Evolutionary conservation across 352 stramenopile genomes (phyloP).

Genomic region (Phytophthora rubi): DNA sequence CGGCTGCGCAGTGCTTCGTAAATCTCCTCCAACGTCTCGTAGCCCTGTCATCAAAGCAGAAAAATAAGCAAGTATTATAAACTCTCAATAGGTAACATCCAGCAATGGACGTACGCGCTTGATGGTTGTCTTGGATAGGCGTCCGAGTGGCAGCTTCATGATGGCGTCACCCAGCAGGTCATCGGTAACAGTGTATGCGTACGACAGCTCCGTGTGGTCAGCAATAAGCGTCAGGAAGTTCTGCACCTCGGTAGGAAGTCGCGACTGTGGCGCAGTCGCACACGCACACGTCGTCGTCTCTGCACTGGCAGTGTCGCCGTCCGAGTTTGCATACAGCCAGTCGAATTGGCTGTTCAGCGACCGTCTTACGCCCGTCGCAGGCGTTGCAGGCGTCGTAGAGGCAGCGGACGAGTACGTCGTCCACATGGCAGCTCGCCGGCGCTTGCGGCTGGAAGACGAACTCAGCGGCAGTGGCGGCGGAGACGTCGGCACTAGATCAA

Average conservation of each 20-base stretch:
- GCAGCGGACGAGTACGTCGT: conserved; percentile 27
- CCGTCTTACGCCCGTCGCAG: conserved; percentile 24
- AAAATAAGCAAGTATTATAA: conserved; percentile 2
- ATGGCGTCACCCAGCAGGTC: conserved; percentile 47
- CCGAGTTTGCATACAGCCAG: conserved; percentile 35
- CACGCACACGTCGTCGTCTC: conserved; percentile 27
- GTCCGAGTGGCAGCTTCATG: conserved; percentile 59
- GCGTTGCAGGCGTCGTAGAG: conserved; percentile 13
- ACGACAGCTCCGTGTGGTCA: conserved; percentile 49
- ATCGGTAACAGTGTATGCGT: conserved; percentile 44
- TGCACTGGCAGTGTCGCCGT: conserved; percentile 20
- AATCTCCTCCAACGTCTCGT: conserved; percentile 67
- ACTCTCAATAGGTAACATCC: not conserved
- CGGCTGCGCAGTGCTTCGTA: conserved; percentile 58
- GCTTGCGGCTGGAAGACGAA: conserved; percentile 37
- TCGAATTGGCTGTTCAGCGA: conserved; percentile 37
- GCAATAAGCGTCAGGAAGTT: conserved; percentile 56
- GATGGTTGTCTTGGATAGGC: conserved; percentile 65
- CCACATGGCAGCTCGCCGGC: conserved; percentile 36
- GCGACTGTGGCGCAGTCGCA: conserved; percentile 40
- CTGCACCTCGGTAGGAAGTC: conserved; percentile 55
- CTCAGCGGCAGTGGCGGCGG: conserved; percentile 27
- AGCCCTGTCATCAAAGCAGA: conserved; percentile 40
- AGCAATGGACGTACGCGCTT: conserved; percentile 45
- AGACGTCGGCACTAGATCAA: conserved; percentile 39